Percentiles rank a stretch among this genome's conserved stretches.
Conservation (phyloP, 2,329 filamentous ascomycete genomes). For the Botryotinia globosa region DNA sequence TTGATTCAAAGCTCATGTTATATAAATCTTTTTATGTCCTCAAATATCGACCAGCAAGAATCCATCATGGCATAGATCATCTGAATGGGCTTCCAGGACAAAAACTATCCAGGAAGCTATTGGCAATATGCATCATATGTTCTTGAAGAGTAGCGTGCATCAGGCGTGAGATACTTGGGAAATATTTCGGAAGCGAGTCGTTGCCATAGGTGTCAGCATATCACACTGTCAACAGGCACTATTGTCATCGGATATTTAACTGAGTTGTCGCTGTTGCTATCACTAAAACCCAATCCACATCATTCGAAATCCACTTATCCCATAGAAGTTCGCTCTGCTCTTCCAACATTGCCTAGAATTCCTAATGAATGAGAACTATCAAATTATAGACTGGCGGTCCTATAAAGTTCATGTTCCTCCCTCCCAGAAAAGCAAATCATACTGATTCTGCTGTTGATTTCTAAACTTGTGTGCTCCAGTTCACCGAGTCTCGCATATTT, state of each 20-base stretch:
- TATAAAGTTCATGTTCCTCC: too few species aligned
- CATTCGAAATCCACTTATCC: neutral
- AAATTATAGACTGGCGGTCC: too few species aligned
- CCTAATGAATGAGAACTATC: neutral
- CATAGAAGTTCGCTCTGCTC: neutral
- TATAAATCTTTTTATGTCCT: neutral
- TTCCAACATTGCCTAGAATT: neutral
- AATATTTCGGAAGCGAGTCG: neutral
- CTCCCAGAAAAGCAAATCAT: too few species aligned
- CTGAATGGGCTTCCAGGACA: rapidly evolving
- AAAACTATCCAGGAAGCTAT: rapidly evolving
- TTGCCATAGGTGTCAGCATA: neutral
- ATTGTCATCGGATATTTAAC: neutral
- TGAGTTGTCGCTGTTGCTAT: neutral
- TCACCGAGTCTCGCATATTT: neutral
- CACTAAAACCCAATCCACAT: neutral
- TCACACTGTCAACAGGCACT: neutral
- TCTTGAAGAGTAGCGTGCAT: neutral
- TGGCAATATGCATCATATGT: rapidly evolving
- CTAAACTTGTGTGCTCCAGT: too few species aligned
- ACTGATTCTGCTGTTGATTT: too few species aligned
- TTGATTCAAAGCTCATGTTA: neutral
- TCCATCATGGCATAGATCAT: neutral
- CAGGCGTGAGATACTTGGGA: neutral
- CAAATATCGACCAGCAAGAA: rapidly evolving